These are phyloP conservation scores for Solanum sejunctum DNA, from an alignment of 257 asterid species.

Conservation along the genomic window DNA sequence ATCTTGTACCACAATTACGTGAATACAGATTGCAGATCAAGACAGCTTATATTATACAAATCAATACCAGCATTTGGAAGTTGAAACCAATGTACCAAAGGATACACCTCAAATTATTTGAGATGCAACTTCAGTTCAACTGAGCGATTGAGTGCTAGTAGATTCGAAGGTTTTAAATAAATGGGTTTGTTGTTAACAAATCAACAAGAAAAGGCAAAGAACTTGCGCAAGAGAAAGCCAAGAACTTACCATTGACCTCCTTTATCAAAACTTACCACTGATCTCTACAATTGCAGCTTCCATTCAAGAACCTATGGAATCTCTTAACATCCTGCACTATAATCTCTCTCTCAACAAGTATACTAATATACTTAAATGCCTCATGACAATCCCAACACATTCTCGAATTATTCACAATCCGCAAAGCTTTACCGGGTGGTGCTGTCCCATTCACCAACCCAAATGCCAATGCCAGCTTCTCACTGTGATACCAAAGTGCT, in stretches of 20 bases:
- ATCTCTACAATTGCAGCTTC: conserved; percentile 61
- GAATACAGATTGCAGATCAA: background rate
- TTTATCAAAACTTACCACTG: background rate
- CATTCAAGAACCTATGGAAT: conserved; percentile 57
- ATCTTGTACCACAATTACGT: conserved; percentile 8
- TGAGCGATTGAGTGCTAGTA: background rate
- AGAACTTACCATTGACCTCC: conserved; percentile 21
- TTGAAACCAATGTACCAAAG: conserved; percentile 25
- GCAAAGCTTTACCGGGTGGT: conserved; percentile 52
- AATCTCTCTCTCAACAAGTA: conserved; percentile 41
- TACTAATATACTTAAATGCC: conserved; percentile 52
- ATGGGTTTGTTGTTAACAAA: background rate
- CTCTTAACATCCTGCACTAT: conserved; percentile 63
- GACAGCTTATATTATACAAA: conserved; percentile 19
- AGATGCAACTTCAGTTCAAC: background rate
- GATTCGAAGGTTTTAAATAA: background rate
- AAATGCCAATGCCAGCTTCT: conserved; percentile 66
- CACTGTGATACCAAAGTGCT: conserved; percentile 49
- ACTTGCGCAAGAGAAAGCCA: background rate
- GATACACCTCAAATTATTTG: conserved; percentile 21
- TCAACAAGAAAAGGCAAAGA: background rate
- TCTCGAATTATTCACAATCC: conserved; percentile 63
- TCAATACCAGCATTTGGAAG: conserved; percentile 18
- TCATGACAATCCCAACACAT: conserved; percentile 62
- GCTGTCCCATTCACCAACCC: conserved; percentile 51